A percentile compares a stretch with the other conserved stretches of the same genome.
phyloP scores from a whole-genome alignment of 164 flowering plant genomes.

The Berberis vulgaris region DNA sequence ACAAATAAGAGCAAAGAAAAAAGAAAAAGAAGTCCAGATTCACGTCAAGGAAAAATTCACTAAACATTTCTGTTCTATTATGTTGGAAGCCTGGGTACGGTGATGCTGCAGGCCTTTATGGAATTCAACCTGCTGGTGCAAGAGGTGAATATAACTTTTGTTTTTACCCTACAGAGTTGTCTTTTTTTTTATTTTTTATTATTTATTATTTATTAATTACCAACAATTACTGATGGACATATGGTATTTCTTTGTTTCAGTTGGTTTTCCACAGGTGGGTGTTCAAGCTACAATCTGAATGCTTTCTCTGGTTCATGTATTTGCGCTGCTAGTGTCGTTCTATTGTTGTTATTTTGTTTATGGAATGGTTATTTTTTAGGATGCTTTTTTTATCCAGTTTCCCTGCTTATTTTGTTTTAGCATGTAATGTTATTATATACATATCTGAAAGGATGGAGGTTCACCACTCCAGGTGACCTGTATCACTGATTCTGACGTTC shows the following conservation, averaged over 20 bases:
- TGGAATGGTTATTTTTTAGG: not conserved
- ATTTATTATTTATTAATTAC: not conserved
- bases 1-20: no score
- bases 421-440: no score
- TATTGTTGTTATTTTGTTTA: not conserved
- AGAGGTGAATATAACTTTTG: conserved; percentile 26
- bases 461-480: not conserved
- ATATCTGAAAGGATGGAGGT: not conserved
- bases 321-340: conserved; percentile 6
- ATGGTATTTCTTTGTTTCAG: conserved; percentile 37
- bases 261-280: conserved; percentile 88
- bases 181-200: not conserved
- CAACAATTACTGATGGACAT: conserved; percentile 11
- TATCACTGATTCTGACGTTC: no score
- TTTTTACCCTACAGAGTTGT: not conserved
- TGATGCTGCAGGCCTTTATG: conserved; percentile 60
- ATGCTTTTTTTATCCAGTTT: no score
- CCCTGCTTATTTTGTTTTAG: no score
- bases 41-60: not conserved
- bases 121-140: conserved; percentile 39
- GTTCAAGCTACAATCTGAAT: conserved; percentile 4
- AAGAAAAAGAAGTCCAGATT: no score
- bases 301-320: conserved; percentile 8
- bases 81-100: conserved; percentile 56
- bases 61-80: not conserved